Base-by-base conservation (phyloP, 1,139 yeast genomes). In the Kodamaea fungicola region DNA sequence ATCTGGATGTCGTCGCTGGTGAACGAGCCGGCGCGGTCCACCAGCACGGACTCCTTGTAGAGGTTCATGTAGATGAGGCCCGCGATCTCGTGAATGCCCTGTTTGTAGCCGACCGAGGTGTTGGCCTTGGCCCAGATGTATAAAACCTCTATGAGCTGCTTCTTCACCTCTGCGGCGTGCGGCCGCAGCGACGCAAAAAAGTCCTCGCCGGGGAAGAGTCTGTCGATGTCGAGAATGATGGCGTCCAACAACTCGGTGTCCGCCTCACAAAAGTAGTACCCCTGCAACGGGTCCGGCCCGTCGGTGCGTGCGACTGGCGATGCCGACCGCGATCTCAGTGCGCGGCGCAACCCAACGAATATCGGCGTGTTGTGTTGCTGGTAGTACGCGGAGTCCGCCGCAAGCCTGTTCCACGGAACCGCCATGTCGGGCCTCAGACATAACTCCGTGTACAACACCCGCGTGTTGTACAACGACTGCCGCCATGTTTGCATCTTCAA, bases 31-130 rank as follows among this genome's bases (percentile, higher is more conserved):
- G 68, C 55, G 30, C 51, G 57, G 1, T 74, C 67, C 4, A 70
- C 59, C 32, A 32, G 47, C 1, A 62, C 49, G 2, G 71, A 54
- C 53, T 76, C 82, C 7, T 55, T 52, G 42, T 62, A 54, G n/a
- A 80, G 43, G 42, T 71, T 74, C 40, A 77, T 57, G 50, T 71
- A 80, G 2, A 83, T 62, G 40, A 80, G 53, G 1, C 87, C 89
- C 44, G 80, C 62, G 9, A 83, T 63, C 52, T 83, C 90, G 56
- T 83, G 90, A 43, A 77, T 66, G 0, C 90, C 90, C 51, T 83
- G 90, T 47, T 76, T 80, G 54, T 83, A 83, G 2, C 78, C 76
- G n/a, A 70, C 64, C 30, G 59, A 55, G 19, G 74, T 70, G 47
- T 78, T 76, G 45, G 71, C 66, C 47, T 73, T 71, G 23, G 78